phyloP scores from a whole-genome alignment of 2,329 filamentous ascomycete species.

The Iodosphaeria phyllophila region DNA sequence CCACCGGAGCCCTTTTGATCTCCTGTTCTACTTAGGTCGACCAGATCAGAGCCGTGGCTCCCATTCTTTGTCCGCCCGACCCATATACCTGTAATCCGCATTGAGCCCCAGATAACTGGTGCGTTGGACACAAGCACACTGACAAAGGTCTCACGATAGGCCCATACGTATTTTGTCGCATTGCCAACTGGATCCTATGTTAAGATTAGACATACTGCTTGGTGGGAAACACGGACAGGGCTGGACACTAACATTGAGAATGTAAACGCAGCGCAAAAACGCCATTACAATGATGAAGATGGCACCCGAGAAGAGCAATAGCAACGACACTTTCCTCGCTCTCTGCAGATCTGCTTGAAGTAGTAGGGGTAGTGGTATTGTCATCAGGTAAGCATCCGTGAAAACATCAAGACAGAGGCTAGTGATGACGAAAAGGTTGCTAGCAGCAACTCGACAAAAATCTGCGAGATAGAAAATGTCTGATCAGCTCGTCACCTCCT shows the following conservation, averaged over 20 bases:
- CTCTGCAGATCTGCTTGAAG: constrained; percentile 1
- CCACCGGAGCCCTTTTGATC: too few relatives aligned
- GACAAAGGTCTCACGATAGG: constrained; percentile 3
- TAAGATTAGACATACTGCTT: neutral
- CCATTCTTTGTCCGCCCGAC: too few relatives aligned
- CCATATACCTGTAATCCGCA: too few relatives aligned
- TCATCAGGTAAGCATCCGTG: constrained; percentile 4
- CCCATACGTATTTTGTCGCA: constrained; percentile 2
- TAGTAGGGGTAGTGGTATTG: constrained; percentile 4
- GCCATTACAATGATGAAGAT: constrained; percentile 3
- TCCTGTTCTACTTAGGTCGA: too few relatives aligned
- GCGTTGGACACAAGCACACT: constrained; percentile 3
- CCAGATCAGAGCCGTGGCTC: too few relatives aligned
- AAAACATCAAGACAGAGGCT: constrained; percentile 3
- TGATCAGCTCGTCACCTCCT: neutral
- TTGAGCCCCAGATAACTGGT: constrained; percentile 1
- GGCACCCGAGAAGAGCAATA: constrained; percentile 2
- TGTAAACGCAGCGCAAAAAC: constrained; percentile 2
- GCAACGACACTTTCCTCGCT: constrained; percentile 1
- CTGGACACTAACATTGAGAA: constrained; percentile 2
- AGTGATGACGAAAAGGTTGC: constrained; percentile 2
- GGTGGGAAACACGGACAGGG: neutral
- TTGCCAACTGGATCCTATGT: constrained; percentile 1
- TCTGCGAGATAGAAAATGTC: constrained; percentile 1
- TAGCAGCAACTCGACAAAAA: constrained; percentile 3